A percentile compares a stretch with the other conserved stretches of the same genome.
These are phyloP conservation scores for Penicillium thymicola DNA, from an alignment of 2,329 filamentous ascomycete genomes.

Conservation along the genomic window DNA sequence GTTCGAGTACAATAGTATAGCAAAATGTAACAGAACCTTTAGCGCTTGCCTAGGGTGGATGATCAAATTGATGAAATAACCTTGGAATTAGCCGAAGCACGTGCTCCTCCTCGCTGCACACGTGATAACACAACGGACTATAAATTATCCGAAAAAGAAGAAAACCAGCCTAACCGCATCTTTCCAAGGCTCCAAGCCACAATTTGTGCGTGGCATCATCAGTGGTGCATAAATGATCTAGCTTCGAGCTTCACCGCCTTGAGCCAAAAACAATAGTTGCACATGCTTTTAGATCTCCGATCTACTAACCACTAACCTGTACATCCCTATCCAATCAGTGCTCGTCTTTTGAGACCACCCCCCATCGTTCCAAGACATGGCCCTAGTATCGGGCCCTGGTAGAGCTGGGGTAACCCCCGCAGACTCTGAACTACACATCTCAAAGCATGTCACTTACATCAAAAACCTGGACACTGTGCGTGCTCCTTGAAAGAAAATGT, in stretches of 20 bases:
- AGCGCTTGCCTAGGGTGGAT: not conserved
- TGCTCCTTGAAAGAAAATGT: slow-evolving; percentile 26
- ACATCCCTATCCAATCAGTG: slow-evolving; percentile 13
- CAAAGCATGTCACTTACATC: slow-evolving; percentile 85
- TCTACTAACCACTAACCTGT: slow-evolving; percentile 19
- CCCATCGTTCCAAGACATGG: slow-evolving; percentile 44
- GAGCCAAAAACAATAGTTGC: not conserved
- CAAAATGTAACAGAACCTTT: not conserved
- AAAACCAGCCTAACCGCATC: not conserved
- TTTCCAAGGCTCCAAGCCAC: not conserved
- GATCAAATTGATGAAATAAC: not conserved
- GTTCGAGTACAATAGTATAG: not conserved
- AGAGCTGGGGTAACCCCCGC: slow-evolving; percentile 46
- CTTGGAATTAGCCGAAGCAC: not conserved
- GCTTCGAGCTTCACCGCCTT: slow-evolving; percentile 1
- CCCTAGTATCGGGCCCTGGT: slow-evolving; percentile 59
- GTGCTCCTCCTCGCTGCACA: not conserved
- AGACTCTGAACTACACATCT: slow-evolving; percentile 52
- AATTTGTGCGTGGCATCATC: not conserved
- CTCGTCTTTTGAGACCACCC: not conserved
- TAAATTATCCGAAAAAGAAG: too few species aligned
- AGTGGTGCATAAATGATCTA: not conserved
- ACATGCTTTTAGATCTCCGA: not conserved
- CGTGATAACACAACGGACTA: not conserved
- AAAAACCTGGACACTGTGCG: slow-evolving; percentile 82